Conservation (phyloP, 2,329 filamentous ascomycete species). For the Epichloe sibirici region DNA sequence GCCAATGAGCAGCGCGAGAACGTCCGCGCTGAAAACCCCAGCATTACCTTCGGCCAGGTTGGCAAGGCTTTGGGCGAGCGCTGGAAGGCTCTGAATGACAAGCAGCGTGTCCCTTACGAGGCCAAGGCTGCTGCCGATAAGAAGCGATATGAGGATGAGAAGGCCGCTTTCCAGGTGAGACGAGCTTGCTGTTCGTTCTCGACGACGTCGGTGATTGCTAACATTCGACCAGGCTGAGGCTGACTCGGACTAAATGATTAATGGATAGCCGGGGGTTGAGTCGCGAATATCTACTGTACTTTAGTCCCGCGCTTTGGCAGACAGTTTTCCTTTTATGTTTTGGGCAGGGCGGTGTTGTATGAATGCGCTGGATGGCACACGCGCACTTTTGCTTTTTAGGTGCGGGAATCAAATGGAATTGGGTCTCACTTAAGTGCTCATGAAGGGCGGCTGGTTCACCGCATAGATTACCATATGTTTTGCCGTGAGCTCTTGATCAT, state of each 20-base stretch:
- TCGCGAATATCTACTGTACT: conserved; percentile 6
- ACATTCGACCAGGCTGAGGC: conserved; percentile 37
- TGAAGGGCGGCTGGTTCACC: conserved; percentile 13
- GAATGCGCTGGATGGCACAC: conserved; percentile 25
- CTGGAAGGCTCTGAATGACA: conserved; percentile 94
- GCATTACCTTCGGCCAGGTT: conserved; percentile 96
- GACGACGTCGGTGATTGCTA: neutral
- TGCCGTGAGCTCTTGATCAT: conserved; percentile 14
- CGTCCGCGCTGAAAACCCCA: conserved; percentile 95
- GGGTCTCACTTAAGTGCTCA: conserved; percentile 23
- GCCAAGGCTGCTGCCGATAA: conserved; percentile 94
- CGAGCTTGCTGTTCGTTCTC: neutral
- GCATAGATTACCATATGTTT: conserved; percentile 5
- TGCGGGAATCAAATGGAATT: conserved; percentile 22
- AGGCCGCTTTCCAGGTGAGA: conserved; percentile 80
- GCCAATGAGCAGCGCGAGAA: conserved; percentile 98
- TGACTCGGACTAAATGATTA: conserved; percentile 31
- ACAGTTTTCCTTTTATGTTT: conserved; percentile 23
- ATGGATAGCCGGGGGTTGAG: conserved; percentile 4
- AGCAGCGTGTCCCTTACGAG: conserved; percentile 89
- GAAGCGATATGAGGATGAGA: conserved; percentile 99
- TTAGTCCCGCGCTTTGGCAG: conserved; percentile 9
- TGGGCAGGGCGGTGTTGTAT: conserved; percentile 31
- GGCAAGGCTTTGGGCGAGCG: conserved; percentile 96
- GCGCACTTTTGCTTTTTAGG: conserved; percentile 24